These are phyloP conservation scores for Knoxia roxburghii DNA, from an alignment of 257 asterid genomes.

Conservation along the genomic window DNA sequence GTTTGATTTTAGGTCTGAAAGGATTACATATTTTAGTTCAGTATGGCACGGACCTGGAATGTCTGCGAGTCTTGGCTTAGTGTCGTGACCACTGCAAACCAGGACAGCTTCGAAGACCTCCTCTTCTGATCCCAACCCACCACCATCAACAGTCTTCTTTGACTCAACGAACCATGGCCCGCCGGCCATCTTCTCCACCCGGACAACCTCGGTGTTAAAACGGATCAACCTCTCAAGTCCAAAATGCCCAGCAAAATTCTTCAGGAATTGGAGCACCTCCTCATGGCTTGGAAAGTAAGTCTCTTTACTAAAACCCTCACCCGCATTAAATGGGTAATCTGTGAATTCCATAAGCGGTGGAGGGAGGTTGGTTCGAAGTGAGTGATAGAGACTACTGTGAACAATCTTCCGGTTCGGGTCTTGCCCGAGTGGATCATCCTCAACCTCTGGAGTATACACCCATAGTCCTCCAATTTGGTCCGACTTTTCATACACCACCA, in stretches of 20 bases:
- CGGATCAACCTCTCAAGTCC: conserved; percentile 38
- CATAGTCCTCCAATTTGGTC: conserved; percentile 18
- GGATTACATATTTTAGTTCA: too few relatives aligned
- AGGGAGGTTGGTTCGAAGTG: conserved; percentile 15
- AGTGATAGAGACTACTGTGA: conserved; percentile 17
- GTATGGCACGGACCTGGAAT: conserved; percentile 19
- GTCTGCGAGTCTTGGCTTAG: conserved; percentile 18
- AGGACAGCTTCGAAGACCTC: conserved; percentile 22
- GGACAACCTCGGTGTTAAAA: conserved; percentile 32
- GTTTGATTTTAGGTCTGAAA: too few relatives aligned
- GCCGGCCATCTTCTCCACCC: conserved; percentile 29
- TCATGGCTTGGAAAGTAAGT: conserved; percentile 10
- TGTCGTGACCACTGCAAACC: conserved; percentile 26
- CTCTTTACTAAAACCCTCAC: not conserved
- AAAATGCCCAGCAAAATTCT: conserved; percentile 32
- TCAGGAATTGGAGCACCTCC: conserved; percentile 23
- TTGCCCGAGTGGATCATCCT: conserved; percentile 15
- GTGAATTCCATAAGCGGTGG: conserved; percentile 11
- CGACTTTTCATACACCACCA: conserved; percentile 38
- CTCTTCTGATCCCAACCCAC: not conserved
- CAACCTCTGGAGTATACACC: conserved; percentile 10
- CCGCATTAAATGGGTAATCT: conserved; percentile 3
- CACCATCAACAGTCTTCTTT: not conserved
- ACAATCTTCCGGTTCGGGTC: conserved; percentile 10
- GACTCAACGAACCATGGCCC: conserved; percentile 45